A percentile compares a stretch with the other conserved stretches of the same genome.
Conservation (phyloP, 2,329 filamentous ascomycete species). For the Trichoderma arundinaceum region DNA sequence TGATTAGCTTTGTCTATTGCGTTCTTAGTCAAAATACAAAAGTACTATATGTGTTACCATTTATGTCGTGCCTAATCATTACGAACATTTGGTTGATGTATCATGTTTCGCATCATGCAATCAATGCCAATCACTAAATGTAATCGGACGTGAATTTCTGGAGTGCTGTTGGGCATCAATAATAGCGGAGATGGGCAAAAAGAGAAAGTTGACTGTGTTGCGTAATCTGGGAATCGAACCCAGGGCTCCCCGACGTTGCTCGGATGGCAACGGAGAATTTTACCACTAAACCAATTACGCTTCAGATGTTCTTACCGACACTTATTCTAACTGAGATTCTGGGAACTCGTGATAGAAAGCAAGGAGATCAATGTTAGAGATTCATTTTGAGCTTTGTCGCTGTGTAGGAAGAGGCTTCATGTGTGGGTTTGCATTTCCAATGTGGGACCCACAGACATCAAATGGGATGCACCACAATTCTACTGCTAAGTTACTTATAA, state of each 20-base stretch:
- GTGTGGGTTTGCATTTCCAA: no score
- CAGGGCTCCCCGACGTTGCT: slow-evolving; percentile 33
- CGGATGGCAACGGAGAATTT: slow-evolving; percentile 36
- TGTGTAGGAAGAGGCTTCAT: no score
- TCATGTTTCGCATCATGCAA: no score
- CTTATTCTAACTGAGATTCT: background rate
- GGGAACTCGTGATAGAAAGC: background rate
- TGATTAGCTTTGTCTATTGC: background rate
- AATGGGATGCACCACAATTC: no score
- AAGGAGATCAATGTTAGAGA: background rate
- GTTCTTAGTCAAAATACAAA: background rate
- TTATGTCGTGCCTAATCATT: no score
- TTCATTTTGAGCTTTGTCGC: no score
- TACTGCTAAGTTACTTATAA: background rate
- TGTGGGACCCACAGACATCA: no score
- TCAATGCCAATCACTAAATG: no score
- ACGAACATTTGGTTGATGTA: no score
- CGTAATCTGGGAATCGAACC: slow-evolving; percentile 36
- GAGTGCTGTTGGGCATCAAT: background rate
- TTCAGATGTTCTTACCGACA: background rate
- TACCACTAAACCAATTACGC: slow-evolving; percentile 36
- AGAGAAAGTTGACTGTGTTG: background rate
- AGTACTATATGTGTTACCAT: background rate
- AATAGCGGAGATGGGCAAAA: background rate
- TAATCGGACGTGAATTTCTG: no score